A percentile compares a stretch with the other conserved stretches of the same genome.
These are phyloP conservation scores for Cenchrus americanus DNA, from an alignment of 176 grass and related monocot genomes.

Conservation along the genomic window DNA sequence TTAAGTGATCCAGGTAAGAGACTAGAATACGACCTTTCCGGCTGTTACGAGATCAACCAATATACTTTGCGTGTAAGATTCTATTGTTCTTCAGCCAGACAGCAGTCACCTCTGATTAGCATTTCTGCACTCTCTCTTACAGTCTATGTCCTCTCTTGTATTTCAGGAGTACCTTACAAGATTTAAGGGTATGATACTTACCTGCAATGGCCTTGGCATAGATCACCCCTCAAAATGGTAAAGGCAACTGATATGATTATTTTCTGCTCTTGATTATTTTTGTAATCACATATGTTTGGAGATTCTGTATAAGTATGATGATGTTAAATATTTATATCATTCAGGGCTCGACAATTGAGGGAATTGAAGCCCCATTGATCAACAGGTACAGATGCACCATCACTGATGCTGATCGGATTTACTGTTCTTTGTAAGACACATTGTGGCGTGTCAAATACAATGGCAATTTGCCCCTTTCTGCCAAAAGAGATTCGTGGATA, in stretches of 20 bases:
- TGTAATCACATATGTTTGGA: not conserved
- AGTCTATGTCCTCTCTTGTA: slow-evolving; percentile 20
- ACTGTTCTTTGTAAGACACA: slow-evolving; percentile 23
- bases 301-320: not conserved
- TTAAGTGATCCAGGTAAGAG: slow-evolving; percentile 70
- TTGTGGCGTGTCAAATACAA: not conserved
- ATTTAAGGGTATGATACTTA: slow-evolving; percentile 88
- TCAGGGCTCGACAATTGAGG: slow-evolving; percentile 53
- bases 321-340: slow-evolving; percentile 14
- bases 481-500: not conserved
- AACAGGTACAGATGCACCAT: slow-evolving; percentile 20
- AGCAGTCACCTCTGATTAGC: not conserved
- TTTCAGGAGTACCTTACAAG: slow-evolving; percentile 84
- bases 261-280: not conserved
- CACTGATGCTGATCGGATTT: slow-evolving; percentile 20
- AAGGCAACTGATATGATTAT: not conserved
- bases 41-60: slow-evolving; percentile 65
- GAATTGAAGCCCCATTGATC: slow-evolving; percentile 60
- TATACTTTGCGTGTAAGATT: slow-evolving; percentile 68
- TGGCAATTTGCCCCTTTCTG: not conserved
- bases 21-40: slow-evolving; percentile 67
- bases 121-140: not conserved
- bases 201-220: slow-evolving; percentile 84
- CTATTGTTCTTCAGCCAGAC: slow-evolving; percentile 1
- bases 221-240: slow-evolving; percentile 60